Percentiles rank a stretch among this genome's conserved stretches.
Evolutionary conservation across 257 asterid species (phyloP).

Genomic region (Ilex aquifolium): DNA sequence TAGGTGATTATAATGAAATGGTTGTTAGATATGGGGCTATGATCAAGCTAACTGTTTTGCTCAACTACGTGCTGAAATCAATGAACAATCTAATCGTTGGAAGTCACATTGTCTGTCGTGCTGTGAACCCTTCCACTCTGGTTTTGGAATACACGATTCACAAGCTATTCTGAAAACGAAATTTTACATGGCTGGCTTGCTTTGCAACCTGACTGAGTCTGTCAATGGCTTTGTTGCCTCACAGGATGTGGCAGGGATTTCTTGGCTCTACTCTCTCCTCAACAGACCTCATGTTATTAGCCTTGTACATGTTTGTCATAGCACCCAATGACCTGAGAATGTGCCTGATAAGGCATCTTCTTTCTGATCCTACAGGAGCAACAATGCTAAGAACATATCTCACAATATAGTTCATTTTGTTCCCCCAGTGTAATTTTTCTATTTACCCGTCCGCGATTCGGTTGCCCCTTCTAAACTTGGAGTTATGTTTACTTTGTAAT

Average conservation of each 20-base stretch:
- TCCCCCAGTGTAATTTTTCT: no score
- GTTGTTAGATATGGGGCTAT: no score
- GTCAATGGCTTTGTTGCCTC: conserved; percentile 5
- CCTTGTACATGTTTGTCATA: conserved; percentile 84
- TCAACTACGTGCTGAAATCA: no score
- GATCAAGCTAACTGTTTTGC: no score
- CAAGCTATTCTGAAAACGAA: background rate
- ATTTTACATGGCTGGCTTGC: background rate
- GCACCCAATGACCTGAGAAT: conserved; percentile 94
- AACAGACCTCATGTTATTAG: conserved; percentile 72
- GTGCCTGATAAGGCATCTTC: conserved; percentile 76
- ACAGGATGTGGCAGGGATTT: conserved; percentile 98
- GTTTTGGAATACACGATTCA: no score
- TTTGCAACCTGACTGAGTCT: background rate
- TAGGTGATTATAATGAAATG: no score
- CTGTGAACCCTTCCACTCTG: no score
- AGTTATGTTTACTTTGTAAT: no score
- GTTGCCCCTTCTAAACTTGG: no score
- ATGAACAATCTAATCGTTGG: no score
- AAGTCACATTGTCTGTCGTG: no score
- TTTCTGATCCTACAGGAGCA: conserved; percentile 93
- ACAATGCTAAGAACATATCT: conserved; percentile 85
- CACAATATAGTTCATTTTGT: conserved; percentile 25
- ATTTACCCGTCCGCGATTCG: no score
- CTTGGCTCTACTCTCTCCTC: conserved; percentile 94